Conservation (phyloP, 495 filamentous ascomycete species). For the Tuber indicum region DNA sequence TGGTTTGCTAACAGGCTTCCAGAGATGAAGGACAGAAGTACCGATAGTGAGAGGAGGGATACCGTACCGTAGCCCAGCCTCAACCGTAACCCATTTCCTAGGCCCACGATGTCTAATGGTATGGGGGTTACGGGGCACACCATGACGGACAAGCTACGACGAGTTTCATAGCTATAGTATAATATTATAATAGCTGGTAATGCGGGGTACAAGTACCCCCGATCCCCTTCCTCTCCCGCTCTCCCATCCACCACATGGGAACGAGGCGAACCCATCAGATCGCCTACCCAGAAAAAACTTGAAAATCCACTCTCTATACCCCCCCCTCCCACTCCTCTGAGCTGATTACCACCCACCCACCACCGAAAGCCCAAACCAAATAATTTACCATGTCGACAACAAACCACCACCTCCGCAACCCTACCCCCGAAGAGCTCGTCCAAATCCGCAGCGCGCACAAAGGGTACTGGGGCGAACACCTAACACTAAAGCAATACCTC, state of each 20-base stretch:
- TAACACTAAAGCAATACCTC: conserved; percentile 60
- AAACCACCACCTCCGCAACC: conserved; percentile 39
- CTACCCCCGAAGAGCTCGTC: conserved; percentile 39
- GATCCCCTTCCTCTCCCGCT: neutral
- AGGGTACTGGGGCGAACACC: conserved; percentile 32
- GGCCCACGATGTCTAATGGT: too few species aligned
- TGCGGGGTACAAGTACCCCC: neutral
- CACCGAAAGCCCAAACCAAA: neutral
- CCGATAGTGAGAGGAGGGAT: neutral
- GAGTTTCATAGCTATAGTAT: neutral
- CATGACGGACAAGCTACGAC: neutral
- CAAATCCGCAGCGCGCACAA: conserved; percentile 31
- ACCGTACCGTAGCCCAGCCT: neutral
- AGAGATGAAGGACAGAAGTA: neutral
- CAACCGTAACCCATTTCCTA: neutral
- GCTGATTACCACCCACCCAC: neutral
- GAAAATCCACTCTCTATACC: conserved; percentile 5
- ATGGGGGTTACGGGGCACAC: too few species aligned
- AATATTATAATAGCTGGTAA: neutral
- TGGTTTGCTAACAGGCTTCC: neutral
- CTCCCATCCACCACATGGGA: neutral
- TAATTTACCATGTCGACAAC: conserved; percentile 29
- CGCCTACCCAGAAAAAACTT: neutral
- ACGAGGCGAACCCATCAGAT: neutral
- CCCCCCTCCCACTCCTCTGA: neutral